Conservation (phyloP, 306 rosid genomes). For the Lablab purpureus region DNA sequence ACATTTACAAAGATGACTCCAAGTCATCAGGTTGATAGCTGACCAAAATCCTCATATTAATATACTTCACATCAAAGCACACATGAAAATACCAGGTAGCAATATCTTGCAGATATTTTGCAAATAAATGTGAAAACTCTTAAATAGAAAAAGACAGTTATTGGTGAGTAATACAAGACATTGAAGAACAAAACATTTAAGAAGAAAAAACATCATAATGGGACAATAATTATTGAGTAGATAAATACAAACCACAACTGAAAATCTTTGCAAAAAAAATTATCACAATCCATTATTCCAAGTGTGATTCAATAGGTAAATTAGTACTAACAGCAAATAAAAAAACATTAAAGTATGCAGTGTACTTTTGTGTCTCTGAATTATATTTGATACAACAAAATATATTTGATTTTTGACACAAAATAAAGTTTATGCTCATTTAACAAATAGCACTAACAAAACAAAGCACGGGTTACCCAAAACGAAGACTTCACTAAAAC, state of each 20-base stretch:
- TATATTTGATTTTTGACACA: slow-evolving; percentile 2
- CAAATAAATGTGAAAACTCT: slow-evolving; percentile 17
- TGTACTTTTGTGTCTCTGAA: background rate
- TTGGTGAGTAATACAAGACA: slow-evolving; percentile 3
- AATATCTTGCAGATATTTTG: slow-evolving; percentile 14
- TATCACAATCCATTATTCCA: background rate
- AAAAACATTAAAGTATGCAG: slow-evolving; percentile 1
- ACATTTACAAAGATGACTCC: slow-evolving; percentile 2
- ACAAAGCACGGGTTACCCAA: slow-evolving; percentile 14
- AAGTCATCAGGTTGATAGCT: slow-evolving; percentile 18
- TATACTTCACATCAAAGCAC: slow-evolving; percentile 14
- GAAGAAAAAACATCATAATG: background rate
- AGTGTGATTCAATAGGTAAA: background rate
- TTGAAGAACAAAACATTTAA: no score
- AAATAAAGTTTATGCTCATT: slow-evolving; percentile 4
- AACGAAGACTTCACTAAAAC: background rate
- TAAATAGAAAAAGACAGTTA: background rate
- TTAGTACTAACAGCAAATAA: slow-evolving; percentile 12
- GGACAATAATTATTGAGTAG: background rate
- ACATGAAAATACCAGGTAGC: background rate
- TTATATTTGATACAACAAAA: background rate
- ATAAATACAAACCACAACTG: background rate
- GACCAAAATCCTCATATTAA: slow-evolving; percentile 24
- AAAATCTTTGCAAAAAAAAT: no score
- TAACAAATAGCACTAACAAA: slow-evolving; percentile 2